phyloP scores from a whole-genome alignment of 371 early-diverging fungal genomes.

The Basidiobolus meristosporus region DNA sequence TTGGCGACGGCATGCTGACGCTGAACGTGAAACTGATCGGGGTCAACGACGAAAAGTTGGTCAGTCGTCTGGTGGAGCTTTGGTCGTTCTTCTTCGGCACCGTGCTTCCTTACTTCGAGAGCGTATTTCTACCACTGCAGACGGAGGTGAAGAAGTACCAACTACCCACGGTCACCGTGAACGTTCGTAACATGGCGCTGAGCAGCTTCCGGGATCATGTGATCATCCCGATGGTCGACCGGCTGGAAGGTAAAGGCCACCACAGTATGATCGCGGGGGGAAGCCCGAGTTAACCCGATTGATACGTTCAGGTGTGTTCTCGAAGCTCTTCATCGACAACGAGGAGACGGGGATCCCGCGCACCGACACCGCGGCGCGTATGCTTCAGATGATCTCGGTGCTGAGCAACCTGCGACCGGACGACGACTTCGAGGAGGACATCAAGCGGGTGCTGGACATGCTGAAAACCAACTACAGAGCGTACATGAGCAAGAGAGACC shows the following conservation, averaged over 20 bases:
- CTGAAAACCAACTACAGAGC: too few relatives aligned
- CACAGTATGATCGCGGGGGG: too few relatives aligned
- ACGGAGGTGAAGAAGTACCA: constrained; percentile 15
- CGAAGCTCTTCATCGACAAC: constrained; percentile 41
- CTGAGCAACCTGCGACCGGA: too few relatives aligned
- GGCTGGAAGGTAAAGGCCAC: constrained; percentile 34
- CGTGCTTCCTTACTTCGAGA: constrained; percentile 70
- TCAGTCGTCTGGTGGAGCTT: constrained; percentile 51
- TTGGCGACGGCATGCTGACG: constrained; percentile 50
- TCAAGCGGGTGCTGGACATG: too few relatives aligned
- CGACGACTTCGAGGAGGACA: too few relatives aligned
- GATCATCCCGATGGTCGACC: constrained; percentile 36
- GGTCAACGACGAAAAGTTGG: constrained; percentile 47
- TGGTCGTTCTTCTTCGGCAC: constrained; percentile 76
- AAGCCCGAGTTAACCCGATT: neutral
- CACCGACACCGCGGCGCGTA: constrained; percentile 44
- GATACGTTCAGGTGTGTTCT: constrained; percentile 1
- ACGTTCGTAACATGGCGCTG: constrained; percentile 38
- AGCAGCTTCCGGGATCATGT: constrained; percentile 49
- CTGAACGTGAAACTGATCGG: constrained; percentile 47
- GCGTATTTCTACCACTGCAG: constrained; percentile 60
- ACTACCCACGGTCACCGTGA: constrained; percentile 3
- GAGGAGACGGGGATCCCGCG: constrained; percentile 47
- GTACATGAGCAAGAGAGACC: too few relatives aligned
- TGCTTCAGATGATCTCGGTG: constrained; percentile 44